Evolutionary conservation across 345 rosid species (phyloP), one percentile per base, ranked within the genome.

Genomic region (Geranium rotundifolium): DNA sequence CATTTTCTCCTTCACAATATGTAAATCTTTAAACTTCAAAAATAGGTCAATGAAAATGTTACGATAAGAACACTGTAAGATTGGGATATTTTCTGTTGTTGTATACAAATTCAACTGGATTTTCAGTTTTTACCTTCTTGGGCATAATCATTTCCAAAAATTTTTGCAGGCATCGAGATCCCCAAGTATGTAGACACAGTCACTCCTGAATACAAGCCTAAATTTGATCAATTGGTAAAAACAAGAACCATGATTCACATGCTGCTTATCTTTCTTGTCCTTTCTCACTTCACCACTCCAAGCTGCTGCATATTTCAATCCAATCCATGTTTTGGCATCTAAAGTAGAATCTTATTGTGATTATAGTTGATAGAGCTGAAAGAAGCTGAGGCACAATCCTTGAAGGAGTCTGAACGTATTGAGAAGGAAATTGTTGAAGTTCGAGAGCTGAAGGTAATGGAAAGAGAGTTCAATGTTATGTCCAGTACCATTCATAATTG

Each of bases 171-270:
- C 54, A 29, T 90, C 58, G 84, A 90, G 77, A 73, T 95, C 59
- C 97, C 99, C 34, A 95, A 88, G 84, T 90, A 17, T 60, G 93
- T 80, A 27, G 99, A 95, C 77, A 88, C 72, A 0, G 93, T 87
- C 65, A 90, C 97, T 41, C 97, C 97, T 70, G 75, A 95, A 55
- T 95, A 86, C 87, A 90, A 88, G 70, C 92, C 99, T 4, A 95
- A 88, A 71, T 88, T 95, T 75, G 97, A 95, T 58, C 69, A 86
- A 37, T 65, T 95, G 90, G 99, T 95, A 74, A 55, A 5, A 16
- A 55, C 57, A 19, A 18, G 20, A 19, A 16, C 57, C 57, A 1
- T 6, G 20, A 55, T 55, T 34, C 4, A 34, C 41, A 34, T 34
- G 41, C 3, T 34, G 3, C 41, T 34, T 7, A 2, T 31, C 41